These are phyloP conservation scores for Hygrophorus pudorinus DNA, from an alignment of 768 basidiomycete genomes.

Conservation along the genomic window DNA sequence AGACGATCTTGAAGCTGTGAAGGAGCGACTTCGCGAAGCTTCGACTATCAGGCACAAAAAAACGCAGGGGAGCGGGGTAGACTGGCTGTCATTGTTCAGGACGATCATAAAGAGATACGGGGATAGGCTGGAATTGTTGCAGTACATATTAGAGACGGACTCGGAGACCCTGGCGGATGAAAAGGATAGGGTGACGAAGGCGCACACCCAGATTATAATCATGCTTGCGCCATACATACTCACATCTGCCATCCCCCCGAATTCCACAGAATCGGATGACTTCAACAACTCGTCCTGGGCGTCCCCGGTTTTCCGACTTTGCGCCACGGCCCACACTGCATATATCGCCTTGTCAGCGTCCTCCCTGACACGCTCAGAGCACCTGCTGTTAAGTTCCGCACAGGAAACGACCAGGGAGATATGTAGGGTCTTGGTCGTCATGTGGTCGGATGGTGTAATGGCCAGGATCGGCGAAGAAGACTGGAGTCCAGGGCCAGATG, in stretches of 20 bases:
- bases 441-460: constrained; percentile 36
- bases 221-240: constrained; percentile 26
- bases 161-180: constrained; percentile 1
- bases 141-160: constrained; percentile 22
- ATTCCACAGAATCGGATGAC: background rate
- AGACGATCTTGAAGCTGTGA: constrained; percentile 17
- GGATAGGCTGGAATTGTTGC: constrained; percentile 30
- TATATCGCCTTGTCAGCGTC: constrained; percentile 12
- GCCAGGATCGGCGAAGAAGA: constrained; percentile 13
- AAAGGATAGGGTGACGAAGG: constrained; percentile 12
- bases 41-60: background rate
- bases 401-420: constrained; percentile 32
- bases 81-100: constrained; percentile 14
- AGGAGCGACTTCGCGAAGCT: constrained; percentile 17
- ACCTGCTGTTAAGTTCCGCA: constrained; percentile 19
- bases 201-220: constrained; percentile 18
- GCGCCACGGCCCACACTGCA: constrained; percentile 22
- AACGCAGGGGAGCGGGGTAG: no score
- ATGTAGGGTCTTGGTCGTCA: constrained; percentile 31
- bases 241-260: background rate
- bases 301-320: constrained; percentile 22
- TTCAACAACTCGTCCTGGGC: constrained; percentile 22
- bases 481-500: background rate
- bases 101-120: constrained; percentile 32
- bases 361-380: constrained; percentile 20